Conservation (phyloP, 176 grass and related monocot genomes). For the Juncus inflexus region DNA sequence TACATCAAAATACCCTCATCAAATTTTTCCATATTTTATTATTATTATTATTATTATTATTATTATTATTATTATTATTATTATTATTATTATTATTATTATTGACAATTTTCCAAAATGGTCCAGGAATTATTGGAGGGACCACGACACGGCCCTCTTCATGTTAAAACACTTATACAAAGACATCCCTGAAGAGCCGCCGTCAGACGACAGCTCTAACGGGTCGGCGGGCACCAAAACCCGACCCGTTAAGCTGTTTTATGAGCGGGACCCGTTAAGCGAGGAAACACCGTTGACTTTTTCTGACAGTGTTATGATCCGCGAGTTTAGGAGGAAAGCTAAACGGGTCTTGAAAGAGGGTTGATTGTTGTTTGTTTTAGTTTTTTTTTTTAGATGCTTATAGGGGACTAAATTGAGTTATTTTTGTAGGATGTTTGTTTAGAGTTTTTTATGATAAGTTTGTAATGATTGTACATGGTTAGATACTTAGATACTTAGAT, state of each 20-base stretch:
- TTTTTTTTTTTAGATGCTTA: no score
- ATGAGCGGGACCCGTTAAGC: slow-evolving; percentile 61
- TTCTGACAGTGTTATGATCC: slow-evolving; percentile 54
- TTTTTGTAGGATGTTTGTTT: no score
- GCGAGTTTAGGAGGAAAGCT: slow-evolving; percentile 77
- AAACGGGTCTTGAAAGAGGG: slow-evolving; percentile 39
- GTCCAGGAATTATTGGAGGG: slow-evolving; percentile 93
- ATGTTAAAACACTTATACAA: slow-evolving; percentile 91
- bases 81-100: no score
- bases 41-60: no score
- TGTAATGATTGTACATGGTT: no score
- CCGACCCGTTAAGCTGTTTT: slow-evolving; percentile 57
- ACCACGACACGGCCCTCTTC: slow-evolving; percentile 92
- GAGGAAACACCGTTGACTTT: slow-evolving; percentile 91
- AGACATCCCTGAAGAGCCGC: slow-evolving; percentile 83
- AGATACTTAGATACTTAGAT: no score
- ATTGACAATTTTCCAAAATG: slow-evolving; percentile 15
- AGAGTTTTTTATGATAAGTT: no score
- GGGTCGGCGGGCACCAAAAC: no score
- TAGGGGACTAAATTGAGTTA: no score
- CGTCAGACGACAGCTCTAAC: slow-evolving; percentile 25
- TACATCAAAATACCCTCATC: neutral
- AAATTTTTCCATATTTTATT: neutral
- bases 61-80: no score
- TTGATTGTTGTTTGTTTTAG: slow-evolving; percentile 29